A percentile compares a stretch with the other conserved stretches of the same genome.
phyloP scores from a whole-genome alignment of 257 asterid genomes.

The Ophiorrhiza pumila region DNA sequence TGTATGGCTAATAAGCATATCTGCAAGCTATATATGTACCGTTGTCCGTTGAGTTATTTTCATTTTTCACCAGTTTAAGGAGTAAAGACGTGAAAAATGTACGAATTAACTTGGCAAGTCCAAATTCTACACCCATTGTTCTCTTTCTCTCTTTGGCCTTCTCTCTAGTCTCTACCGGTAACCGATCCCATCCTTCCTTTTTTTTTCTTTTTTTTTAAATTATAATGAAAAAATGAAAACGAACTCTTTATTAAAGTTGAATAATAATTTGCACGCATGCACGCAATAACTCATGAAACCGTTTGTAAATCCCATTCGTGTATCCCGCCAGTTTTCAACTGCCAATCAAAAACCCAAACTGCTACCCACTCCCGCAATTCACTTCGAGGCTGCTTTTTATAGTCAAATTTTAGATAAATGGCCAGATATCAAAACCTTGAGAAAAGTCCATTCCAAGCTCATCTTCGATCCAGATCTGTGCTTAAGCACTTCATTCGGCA shows the following conservation, averaged over 20 bases:
- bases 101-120: too few species aligned
- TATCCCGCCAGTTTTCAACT: slow-evolving; percentile 39
- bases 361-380: slow-evolving; percentile 10
- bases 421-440: slow-evolving; percentile 52
- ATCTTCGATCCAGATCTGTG: slow-evolving; percentile 38
- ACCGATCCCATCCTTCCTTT: too few species aligned
- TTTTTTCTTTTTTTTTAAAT: not conserved
- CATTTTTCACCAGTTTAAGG: not conserved
- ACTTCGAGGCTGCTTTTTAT: slow-evolving; percentile 16
- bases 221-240: not conserved
- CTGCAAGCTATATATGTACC: too few species aligned
- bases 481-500: slow-evolving; percentile 48
- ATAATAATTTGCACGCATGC: not conserved
- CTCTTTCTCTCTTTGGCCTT: too few species aligned
- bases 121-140: too few species aligned
- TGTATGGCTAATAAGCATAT: not conserved
- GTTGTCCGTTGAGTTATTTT: too few species aligned
- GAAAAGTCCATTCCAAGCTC: slow-evolving; percentile 51
- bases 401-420: slow-evolving; percentile 39
- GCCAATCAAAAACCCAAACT: slow-evolving; percentile 14
- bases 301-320: slow-evolving; percentile 20
- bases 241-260: not conserved
- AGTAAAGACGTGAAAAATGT: not conserved
- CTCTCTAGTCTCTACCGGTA: too few species aligned
- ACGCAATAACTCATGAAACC: slow-evolving; percentile 7